These are phyloP conservation scores for Hanseniaspora meyeri DNA, from an alignment of 805 yeast genomes.

Conservation along the genomic window DNA sequence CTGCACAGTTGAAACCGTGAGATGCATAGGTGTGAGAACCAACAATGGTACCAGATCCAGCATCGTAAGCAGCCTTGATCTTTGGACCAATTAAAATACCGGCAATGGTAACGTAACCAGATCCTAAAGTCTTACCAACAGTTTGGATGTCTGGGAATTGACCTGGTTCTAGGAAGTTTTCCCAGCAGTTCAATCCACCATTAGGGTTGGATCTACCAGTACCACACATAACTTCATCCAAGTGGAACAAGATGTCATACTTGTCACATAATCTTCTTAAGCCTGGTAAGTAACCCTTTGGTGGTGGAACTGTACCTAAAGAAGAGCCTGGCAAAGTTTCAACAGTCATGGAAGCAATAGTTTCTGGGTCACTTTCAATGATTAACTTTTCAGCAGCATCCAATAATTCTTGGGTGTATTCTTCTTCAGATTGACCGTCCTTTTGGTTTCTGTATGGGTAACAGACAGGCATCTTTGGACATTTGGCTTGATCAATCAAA, in stretches of 20 bases:
- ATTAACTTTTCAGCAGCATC: constrained; percentile 34
- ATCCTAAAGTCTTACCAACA: constrained; percentile 39
- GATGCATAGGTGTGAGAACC: constrained; percentile 45
- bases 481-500: constrained; percentile 21
- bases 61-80: constrained; percentile 29
- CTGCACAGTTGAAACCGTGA: constrained; percentile 37
- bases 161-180: constrained; percentile 30
- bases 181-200: constrained; percentile 39
- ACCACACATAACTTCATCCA: constrained; percentile 50
- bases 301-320: constrained; percentile 35
- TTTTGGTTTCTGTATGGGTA: constrained; percentile 28
- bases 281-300: constrained; percentile 38
- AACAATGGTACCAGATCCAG: constrained; percentile 32
- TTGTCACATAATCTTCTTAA: constrained; percentile 37
- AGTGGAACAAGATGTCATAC: constrained; percentile 38
- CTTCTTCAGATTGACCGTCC: constrained; percentile 30
- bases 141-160: constrained; percentile 38
- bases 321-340: constrained; percentile 41
- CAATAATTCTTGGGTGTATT: constrained; percentile 30
- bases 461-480: constrained; percentile 25
- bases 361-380: constrained; percentile 33
- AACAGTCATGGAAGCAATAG: constrained; percentile 33
- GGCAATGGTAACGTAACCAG: constrained; percentile 40
- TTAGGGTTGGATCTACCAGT: constrained; percentile 35
- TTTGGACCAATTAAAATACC: constrained; percentile 35